A percentile compares a stretch with the other conserved stretches of the same genome.
Conservation (phyloP, 345 rosid genomes). For the Erodium maritimum region DNA sequence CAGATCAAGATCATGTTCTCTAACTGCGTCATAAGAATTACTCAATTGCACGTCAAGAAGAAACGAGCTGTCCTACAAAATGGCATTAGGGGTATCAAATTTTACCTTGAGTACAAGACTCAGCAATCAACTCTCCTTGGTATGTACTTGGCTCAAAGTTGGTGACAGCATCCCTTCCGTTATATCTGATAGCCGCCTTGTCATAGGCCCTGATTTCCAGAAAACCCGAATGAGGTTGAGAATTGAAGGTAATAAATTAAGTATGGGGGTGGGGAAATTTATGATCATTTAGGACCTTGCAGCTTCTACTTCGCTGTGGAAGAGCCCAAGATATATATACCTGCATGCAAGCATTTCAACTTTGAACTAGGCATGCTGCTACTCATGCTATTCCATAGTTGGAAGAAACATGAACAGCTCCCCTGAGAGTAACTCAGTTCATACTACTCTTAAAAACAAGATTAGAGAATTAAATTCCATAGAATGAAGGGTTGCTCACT, state of each 20-base stretch:
- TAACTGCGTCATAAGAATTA: constrained; percentile 16
- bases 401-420: no score
- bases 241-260: not conserved
- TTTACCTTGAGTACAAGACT: constrained; percentile 6
- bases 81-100: constrained; percentile 16
- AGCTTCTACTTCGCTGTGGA: constrained; percentile 84
- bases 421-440: not conserved
- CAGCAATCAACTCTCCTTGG: constrained; percentile 28
- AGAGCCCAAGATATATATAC: constrained; percentile 91
- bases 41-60: not conserved
- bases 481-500: constrained; percentile 25
- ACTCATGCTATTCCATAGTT: no score
- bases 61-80: not conserved
- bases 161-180: constrained; percentile 89
- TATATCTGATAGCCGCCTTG: constrained; percentile 77
- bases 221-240: constrained; percentile 4
- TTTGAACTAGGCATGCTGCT: no score
- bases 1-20: constrained; percentile 31
- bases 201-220: constrained; percentile 64
- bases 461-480: no score
- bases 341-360: constrained; percentile 29
- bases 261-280: not conserved
- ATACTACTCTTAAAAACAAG: no score
- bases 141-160: constrained; percentile 72
- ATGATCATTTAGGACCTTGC: constrained; percentile 51